Evolutionary conservation across 257 asterid genomes (phyloP).

Genomic region (Solanum sparsipilum): DNA sequence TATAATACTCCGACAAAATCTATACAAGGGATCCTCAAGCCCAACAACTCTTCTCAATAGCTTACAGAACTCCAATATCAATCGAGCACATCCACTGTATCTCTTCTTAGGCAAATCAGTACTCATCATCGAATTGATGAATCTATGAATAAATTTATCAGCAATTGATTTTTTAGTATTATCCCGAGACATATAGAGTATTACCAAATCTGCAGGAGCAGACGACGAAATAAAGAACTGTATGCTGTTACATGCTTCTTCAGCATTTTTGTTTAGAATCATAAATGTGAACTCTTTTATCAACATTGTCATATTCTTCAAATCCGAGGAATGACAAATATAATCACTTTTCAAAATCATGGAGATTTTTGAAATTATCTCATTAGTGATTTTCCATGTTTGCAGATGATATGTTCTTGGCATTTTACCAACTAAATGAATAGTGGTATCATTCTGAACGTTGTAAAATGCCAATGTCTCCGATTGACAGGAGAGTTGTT

Average conservation of each 20-base stretch:
- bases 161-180: conserved; percentile 1
- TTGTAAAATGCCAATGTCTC: conserved; percentile 5
- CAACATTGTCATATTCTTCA: no score
- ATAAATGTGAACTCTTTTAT: no score
- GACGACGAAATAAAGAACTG: conserved; percentile 22
- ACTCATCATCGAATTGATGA: conserved; percentile 29
- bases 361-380: conserved; percentile 26
- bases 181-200: conserved; percentile 45
- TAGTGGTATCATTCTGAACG: conserved; percentile 14
- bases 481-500: conserved; percentile 34
- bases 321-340: no score
- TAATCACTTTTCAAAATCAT: conserved; percentile 14
- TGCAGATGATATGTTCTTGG: conserved; percentile 57
- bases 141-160: conserved; percentile 1
- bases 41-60: conserved; percentile 28
- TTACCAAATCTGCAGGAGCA: conserved; percentile 52
- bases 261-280: no score
- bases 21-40: conserved; percentile 30
- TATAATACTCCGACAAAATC: conserved; percentile 24
- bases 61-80: conserved; percentile 47
- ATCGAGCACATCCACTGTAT: conserved; percentile 18
- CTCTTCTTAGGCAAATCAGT: conserved; percentile 1
- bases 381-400: conserved; percentile 59
- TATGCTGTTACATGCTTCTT: no score
- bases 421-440: conserved; percentile 51